Conservation (phyloP, 1,284 basidiomycete species). For the Pseudozyma thailandica region DNA sequence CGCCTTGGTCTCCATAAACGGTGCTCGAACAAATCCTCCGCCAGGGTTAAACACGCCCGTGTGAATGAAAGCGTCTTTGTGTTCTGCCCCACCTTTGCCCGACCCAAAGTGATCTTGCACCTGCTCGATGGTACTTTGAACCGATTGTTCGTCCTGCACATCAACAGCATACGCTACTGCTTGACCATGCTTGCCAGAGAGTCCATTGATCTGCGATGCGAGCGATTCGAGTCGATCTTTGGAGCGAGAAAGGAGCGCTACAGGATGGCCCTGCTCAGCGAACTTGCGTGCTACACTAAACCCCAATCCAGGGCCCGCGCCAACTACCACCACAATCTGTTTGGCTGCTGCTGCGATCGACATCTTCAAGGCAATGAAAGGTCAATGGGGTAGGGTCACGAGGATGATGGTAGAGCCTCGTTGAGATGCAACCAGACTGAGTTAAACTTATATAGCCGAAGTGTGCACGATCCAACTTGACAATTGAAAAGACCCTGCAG, state of each 20-base stretch:
- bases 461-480: neutral
- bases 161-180: slow-evolving; percentile 41
- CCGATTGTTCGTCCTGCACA: slow-evolving; percentile 33
- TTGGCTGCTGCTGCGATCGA: slow-evolving; percentile 10
- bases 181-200: slow-evolving; percentile 11
- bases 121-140: slow-evolving; percentile 20
- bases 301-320: slow-evolving; percentile 40
- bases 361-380: neutral
- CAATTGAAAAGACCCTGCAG: neutral
- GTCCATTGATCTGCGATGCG: slow-evolving; percentile 33
- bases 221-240: slow-evolving; percentile 37
- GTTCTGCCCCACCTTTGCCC: slow-evolving; percentile 27
- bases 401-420: neutral
- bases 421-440: too few relatives aligned
- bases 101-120: slow-evolving; percentile 29
- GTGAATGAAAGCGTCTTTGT: slow-evolving; percentile 34
- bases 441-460: neutral
- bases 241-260: slow-evolving; percentile 43
- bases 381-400: neutral
- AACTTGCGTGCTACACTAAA: slow-evolving; percentile 39
- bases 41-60: slow-evolving; percentile 47
- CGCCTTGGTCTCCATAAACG: slow-evolving; percentile 42
- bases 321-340: slow-evolving; percentile 41
- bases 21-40: slow-evolving; percentile 33
- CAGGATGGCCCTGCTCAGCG: slow-evolving; percentile 40